phyloP scores from a whole-genome alignment of 148 eudicot species.

The Vaccinium darrowii region DNA sequence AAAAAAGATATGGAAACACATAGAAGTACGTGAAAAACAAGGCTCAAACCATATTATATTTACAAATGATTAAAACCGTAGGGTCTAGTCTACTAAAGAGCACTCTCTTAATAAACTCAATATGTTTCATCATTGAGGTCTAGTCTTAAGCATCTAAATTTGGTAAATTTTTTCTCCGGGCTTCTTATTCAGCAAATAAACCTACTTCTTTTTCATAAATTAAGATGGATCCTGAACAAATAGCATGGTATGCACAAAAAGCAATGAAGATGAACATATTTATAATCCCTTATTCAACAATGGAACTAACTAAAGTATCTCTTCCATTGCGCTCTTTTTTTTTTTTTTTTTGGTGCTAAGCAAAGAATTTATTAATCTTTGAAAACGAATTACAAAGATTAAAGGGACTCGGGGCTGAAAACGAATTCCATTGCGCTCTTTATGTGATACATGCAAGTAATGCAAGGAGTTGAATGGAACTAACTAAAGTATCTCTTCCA shows the following conservation, averaged over 20 bases:
- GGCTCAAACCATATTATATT: not conserved
- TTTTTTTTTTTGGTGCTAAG: no score
- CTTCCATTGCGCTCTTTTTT: no score
- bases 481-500: no score
- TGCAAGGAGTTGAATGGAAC: no score
- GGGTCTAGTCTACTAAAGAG: not conserved
- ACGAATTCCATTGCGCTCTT: no score
- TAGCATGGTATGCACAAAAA: not conserved
- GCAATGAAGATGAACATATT: not conserved
- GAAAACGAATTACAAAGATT: no score
- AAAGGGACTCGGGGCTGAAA: no score
- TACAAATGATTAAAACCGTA: not conserved
- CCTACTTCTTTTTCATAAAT: not conserved
- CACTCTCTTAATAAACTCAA: not conserved
- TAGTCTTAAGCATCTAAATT: not conserved
- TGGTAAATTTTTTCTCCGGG: not conserved
- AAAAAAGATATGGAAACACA: not conserved
- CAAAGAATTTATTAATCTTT: no score
- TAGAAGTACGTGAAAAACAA: not conserved
- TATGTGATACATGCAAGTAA: no score
- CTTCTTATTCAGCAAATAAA: not conserved
- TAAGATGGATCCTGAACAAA: not conserved
- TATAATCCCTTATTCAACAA: no score
- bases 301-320: no score
- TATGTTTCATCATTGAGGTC: not conserved